These are phyloP conservation scores for Pyrus bretschneideri DNA, from an alignment of 306 rosid genomes.

Conservation along the genomic window DNA sequence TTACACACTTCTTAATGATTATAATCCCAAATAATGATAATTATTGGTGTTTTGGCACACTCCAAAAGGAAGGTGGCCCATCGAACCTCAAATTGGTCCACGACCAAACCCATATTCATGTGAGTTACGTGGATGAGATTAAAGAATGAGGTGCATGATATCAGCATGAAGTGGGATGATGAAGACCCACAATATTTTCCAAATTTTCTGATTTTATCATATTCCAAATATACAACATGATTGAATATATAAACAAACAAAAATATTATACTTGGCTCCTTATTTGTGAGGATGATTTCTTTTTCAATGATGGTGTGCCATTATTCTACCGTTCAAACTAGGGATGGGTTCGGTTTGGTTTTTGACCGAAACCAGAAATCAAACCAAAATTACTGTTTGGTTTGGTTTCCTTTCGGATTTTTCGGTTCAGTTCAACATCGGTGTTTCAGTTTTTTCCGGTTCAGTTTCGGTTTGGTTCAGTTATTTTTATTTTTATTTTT, in stretches of 20 bases:
- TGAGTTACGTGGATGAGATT: conserved; percentile 52
- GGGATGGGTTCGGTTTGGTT: no score
- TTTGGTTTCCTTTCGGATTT: no score
- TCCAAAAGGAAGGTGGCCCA: conserved; percentile 36
- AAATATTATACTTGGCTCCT: neutral
- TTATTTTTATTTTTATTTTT: no score
- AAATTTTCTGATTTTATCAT: neutral
- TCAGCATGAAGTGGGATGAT: conserved; percentile 91
- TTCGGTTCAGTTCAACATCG: no score
- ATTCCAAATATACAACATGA: neutral
- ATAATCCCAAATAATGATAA: conserved; percentile 12
- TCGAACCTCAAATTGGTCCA: conserved; percentile 35
- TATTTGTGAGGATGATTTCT: neutral
- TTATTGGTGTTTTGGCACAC: conserved; percentile 34
- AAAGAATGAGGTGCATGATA: conserved; percentile 40
- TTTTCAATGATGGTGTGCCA: no score
- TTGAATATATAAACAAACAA: neutral
- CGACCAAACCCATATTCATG: conserved; percentile 43
- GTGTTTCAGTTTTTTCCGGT: no score
- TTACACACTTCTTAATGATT: conserved; percentile 2
- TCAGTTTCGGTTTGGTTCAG: no score
- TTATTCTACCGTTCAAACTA: no score
- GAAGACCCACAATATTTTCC: conserved; percentile 34
- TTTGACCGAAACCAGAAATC: fast-evolving
- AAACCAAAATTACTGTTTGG: no score